Conservation (phyloP, 192 early-diverging fungal genomes). For the Linnemannia hyalina region DNA sequence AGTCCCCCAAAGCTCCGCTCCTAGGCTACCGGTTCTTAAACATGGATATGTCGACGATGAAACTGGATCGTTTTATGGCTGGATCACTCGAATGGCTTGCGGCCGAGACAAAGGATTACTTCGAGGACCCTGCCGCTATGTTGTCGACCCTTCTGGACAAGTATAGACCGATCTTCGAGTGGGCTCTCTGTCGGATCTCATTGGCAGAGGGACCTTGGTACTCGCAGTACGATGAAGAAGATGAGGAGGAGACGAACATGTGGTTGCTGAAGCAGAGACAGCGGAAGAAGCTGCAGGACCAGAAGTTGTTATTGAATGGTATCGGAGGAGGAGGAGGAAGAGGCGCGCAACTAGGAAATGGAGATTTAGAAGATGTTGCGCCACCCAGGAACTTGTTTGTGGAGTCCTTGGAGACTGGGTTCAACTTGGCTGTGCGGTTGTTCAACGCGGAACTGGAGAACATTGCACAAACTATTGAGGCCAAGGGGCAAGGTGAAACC, state of each 20-base stretch:
- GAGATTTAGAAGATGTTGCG: background rate
- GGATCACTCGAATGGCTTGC: slow-evolving; percentile 51
- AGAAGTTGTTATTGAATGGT: slow-evolving; percentile 10
- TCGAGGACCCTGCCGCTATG: slow-evolving; percentile 25
- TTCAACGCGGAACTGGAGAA: slow-evolving; percentile 35
- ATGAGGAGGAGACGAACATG: slow-evolving; percentile 20
- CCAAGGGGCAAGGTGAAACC: slow-evolving; percentile 30
- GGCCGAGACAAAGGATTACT: slow-evolving; percentile 32
- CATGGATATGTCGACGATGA: slow-evolving; percentile 43
- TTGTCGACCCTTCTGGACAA: slow-evolving; percentile 13
- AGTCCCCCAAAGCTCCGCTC: slow-evolving; percentile 11
- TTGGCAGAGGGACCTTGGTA: slow-evolving; percentile 27
- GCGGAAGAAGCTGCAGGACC: slow-evolving; percentile 12
- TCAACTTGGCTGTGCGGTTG: slow-evolving; percentile 24
- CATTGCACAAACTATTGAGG: slow-evolving; percentile 29
- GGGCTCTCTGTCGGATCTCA: slow-evolving; percentile 19
- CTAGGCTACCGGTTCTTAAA: slow-evolving; percentile 32
- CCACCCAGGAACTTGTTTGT: slow-evolving; percentile 26
- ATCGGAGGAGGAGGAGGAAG: background rate
- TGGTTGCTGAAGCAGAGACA: background rate
- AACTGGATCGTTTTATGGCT: slow-evolving; percentile 36
- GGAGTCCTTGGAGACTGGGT: slow-evolving; percentile 22
- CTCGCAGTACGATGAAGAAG: slow-evolving; percentile 34
- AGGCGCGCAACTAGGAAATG: background rate
- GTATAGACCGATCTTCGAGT: slow-evolving; percentile 19